phyloP scores from a whole-genome alignment of 805 yeast species.

The Starmerella lactis-condensi region DNA sequence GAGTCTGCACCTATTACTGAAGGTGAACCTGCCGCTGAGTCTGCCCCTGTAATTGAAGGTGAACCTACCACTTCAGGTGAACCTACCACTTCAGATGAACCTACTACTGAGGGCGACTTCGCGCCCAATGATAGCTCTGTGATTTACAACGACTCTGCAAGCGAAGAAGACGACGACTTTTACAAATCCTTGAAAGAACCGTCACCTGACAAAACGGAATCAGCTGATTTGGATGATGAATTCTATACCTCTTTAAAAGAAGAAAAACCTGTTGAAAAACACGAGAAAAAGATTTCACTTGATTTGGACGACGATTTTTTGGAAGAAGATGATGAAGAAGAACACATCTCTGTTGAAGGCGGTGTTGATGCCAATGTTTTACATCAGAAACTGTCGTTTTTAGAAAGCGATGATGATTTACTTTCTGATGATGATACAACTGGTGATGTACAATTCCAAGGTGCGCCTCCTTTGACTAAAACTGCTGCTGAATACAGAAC shows the following conservation, averaged over 20 bases:
- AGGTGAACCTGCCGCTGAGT: neutral
- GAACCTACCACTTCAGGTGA: neutral
- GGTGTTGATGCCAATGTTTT: constrained; percentile 2
- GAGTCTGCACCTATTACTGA: neutral
- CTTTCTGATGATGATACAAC: constrained; percentile 18
- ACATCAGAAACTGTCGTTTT: constrained; percentile 20
- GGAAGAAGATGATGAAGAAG: constrained; percentile 12
- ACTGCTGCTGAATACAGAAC: constrained; percentile 14
- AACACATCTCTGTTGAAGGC: neutral
- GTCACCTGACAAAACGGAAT: neutral
- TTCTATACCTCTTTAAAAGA: neutral
- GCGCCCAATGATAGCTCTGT: neutral
- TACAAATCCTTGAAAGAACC: constrained; percentile 1
- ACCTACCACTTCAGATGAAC: neutral
- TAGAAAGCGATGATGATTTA: constrained; percentile 22
- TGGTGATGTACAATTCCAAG: constrained; percentile 1
- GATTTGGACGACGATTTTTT: constrained; percentile 16
- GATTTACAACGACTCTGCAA: constrained; percentile 2
- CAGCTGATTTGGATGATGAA: constrained; percentile 1
- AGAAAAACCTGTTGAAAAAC: neutral
- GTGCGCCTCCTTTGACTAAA: constrained; percentile 1
- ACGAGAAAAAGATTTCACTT: constrained; percentile 3
- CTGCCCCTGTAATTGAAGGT: neutral
- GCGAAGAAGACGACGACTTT: constrained; percentile 5
- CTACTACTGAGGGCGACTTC: neutral